These are phyloP conservation scores for Limnanthes douglasii DNA, from an alignment of 345 rosid genomes.

Conservation along the genomic window DNA sequence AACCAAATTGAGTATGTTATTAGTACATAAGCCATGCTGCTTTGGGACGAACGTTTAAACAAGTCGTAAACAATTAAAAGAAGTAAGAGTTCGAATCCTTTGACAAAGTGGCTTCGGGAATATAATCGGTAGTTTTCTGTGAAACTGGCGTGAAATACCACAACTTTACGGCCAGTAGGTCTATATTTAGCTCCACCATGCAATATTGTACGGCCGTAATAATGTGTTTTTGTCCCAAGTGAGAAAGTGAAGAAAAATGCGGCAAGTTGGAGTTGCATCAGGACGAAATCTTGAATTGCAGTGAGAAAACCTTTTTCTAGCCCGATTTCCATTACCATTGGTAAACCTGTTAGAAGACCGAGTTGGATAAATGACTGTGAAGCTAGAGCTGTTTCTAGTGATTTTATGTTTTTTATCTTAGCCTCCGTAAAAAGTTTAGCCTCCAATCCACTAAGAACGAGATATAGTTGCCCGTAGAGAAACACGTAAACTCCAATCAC, in stretches of 20 bases:
- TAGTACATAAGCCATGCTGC: slow-evolving; percentile 73
- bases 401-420: slow-evolving; percentile 55
- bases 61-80: slow-evolving; percentile 75
- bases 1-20: slow-evolving; percentile 91
- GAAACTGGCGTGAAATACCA: slow-evolving; percentile 87
- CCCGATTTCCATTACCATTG: slow-evolving; percentile 98
- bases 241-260: slow-evolving; percentile 95
- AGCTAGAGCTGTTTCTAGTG: slow-evolving; percentile 92
- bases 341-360: slow-evolving; percentile 90
- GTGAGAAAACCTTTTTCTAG: slow-evolving; percentile 89
- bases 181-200: slow-evolving; percentile 93
- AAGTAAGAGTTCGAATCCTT: slow-evolving; percentile 78
- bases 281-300: slow-evolving; percentile 85
- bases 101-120: slow-evolving; percentile 86
- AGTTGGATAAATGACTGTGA: slow-evolving; percentile 96
- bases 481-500: slow-evolving; percentile 75
- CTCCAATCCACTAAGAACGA: slow-evolving; percentile 89
- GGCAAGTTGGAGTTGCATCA: slow-evolving; percentile 94
- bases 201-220: slow-evolving; percentile 78
- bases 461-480: slow-evolving; percentile 89
- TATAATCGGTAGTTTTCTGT: slow-evolving; percentile 82
- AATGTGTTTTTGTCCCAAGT: slow-evolving; percentile 81
- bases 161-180: slow-evolving; percentile 92
- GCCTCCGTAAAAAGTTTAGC: slow-evolving; percentile 59
- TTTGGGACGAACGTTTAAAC: slow-evolving; percentile 68